Base-by-base conservation (phyloP, 176 grass and related monocot species). In the Carex scoparia region DNA sequence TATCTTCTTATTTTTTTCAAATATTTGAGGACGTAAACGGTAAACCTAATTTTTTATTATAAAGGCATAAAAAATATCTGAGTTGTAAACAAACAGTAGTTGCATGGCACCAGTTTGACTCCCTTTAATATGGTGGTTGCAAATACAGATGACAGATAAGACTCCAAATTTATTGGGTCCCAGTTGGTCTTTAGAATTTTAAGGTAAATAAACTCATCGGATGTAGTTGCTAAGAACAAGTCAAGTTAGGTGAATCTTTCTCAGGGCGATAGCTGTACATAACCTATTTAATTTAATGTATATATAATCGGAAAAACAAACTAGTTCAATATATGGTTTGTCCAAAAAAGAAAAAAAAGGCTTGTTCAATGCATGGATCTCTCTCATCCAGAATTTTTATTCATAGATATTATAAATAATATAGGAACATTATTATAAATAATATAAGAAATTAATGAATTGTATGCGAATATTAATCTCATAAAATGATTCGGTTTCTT, bases 201-300 rank as follows among this genome's bases (percentile, higher is more conserved):
- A 64, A 63, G 60, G 10, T 27, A 64, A 15, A 81, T 81, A 19
- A 10, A 23, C 32, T 40, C 10, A n/a, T 76, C 44, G 4, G 35
- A 63, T 63, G 59, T 62, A 62, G 53, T 58, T 81, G 18, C 54
- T 40, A 61, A 31, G 35, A 83, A 83, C 44, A 54, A 83, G 42
- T 67, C 32, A 31, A 54, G 80, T 63, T 83, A 83, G 80, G 80
- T 83, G 80, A 65, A 68, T 83, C 61, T 68, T 54, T 83, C 80
- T 83, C 80, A 83, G 68, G 23, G 30, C 5, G 5, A 83, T 68
- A 83, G 80, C 80, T 83, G 80, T 83, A 83, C 30, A 82, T 38
- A 82, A 31, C 30, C 61, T 7, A 65, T 19, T 81, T 65, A 46
- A 8, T 82, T 46, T 65, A 66, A 49, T 65, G 44, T 46, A 66